These are phyloP conservation scores for Didymella lethalis DNA, from an alignment of 2,329 filamentous ascomycete genomes.

Conservation along the genomic window DNA sequence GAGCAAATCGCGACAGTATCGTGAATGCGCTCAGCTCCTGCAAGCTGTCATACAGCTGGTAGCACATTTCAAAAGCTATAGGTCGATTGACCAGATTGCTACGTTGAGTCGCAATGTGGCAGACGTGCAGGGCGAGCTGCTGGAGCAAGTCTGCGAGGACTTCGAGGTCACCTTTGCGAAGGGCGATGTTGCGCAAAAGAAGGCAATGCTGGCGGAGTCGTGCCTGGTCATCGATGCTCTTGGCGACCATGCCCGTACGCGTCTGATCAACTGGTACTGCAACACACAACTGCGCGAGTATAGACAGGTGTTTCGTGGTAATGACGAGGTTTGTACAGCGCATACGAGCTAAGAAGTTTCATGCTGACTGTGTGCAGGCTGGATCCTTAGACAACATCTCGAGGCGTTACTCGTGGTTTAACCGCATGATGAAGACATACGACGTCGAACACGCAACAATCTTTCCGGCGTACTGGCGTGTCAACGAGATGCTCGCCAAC, in stretches of 20 bases:
- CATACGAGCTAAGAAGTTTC: conserved; percentile 3
- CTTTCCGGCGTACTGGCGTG: conserved; percentile 87
- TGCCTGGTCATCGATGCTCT: conserved; percentile 95
- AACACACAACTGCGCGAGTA: conserved; percentile 97
- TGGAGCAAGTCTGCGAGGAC: conserved; percentile 99
- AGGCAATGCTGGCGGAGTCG: conserved; percentile 79
- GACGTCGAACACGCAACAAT: conserved; percentile 90
- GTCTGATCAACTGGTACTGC: conserved; percentile 95
- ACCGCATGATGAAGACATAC: conserved; percentile 92
- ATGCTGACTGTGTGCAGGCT: conserved; percentile 58
- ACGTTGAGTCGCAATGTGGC: conserved; percentile 90
- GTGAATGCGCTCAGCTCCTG: conserved; percentile 90
- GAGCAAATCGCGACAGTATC: conserved; percentile 86
- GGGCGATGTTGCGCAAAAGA: conserved; percentile 76
- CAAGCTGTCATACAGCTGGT: conserved; percentile 97
- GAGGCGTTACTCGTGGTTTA: conserved; percentile 94
- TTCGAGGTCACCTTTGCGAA: conserved; percentile 96
- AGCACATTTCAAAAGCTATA: conserved; percentile 97
- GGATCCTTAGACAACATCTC: conserved; percentile 97
- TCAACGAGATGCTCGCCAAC: conserved; percentile 87
- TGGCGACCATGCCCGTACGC: conserved; percentile 81
- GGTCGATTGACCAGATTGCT: conserved; percentile 97
- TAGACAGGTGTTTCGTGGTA: conserved; percentile 91
- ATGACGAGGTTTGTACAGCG: conserved; percentile 70
- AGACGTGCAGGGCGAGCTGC: conserved; percentile 87